Conservation (phyloP, 352 stramenopile species). For the Blastocystis sp. region DNA sequence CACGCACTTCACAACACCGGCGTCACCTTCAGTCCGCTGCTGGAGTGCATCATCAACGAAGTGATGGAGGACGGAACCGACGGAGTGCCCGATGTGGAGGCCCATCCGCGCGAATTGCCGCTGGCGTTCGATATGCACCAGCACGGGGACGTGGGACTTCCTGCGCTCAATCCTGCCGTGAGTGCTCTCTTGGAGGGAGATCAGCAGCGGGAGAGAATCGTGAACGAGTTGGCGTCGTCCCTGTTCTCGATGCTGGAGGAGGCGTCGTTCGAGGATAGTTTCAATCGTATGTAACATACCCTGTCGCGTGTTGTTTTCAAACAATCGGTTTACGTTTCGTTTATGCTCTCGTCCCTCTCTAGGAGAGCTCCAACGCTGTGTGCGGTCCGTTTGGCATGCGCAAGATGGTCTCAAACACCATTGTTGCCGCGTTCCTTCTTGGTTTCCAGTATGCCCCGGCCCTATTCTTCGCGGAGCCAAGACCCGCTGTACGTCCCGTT, state of each 20-base stretch:
- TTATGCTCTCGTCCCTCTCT: conserved; percentile 1
- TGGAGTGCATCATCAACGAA: conserved; percentile 13
- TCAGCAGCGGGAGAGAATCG: background rate
- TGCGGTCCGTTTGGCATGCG: background rate
- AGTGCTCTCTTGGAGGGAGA: background rate
- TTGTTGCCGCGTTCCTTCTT: background rate
- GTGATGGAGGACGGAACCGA: background rate
- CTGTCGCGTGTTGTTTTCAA: background rate
- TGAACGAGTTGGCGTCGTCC: background rate
- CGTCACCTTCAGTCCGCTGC: conserved; percentile 5
- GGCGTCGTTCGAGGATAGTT: conserved; percentile 28
- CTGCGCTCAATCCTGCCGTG: conserved; percentile 26
- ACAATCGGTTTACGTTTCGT: background rate
- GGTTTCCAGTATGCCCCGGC: background rate
- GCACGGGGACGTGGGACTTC: background rate
- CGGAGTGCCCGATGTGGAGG: background rate
- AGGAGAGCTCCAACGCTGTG: background rate
- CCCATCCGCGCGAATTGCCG: background rate
- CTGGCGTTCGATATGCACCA: background rate
- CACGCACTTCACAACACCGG: background rate
- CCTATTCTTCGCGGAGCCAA: background rate
- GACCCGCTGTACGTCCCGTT: conserved; percentile 16
- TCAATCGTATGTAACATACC: conserved; percentile 35
- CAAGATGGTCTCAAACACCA: background rate
- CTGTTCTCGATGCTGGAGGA: conserved; percentile 50